Evolutionary conservation across 345 rosid species (phyloP).

Genomic region (Aquilaria malaccensis): DNA sequence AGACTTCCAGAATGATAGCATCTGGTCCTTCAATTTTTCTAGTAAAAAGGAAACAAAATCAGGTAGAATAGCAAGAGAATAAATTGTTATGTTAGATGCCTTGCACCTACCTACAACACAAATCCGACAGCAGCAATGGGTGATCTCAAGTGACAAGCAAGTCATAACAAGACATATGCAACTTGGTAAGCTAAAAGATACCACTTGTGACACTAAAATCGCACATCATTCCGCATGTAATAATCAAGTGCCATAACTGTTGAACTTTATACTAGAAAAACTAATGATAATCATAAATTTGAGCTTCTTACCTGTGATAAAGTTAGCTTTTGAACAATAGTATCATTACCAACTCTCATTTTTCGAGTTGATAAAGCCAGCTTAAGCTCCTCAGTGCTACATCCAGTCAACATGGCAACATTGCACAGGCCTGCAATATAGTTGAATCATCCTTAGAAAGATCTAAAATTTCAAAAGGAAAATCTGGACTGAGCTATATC

Average conservation of each 20-base stretch:
- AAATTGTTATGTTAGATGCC: too few relatives aligned
- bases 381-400: conserved; percentile 53
- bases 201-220: too few relatives aligned
- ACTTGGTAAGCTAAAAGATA: not conserved
- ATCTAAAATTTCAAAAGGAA: not conserved
- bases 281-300: not conserved
- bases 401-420: conserved; percentile 85
- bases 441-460: conserved; percentile 4
- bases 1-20: too few relatives aligned
- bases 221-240: too few relatives aligned
- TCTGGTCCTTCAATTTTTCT: not conserved
- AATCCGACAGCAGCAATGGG: too few relatives aligned
- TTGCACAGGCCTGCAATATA: conserved; percentile 53
- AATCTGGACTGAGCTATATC: not conserved
- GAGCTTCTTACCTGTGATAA: conserved; percentile 62
- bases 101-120: too few relatives aligned
- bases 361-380: conserved; percentile 81
- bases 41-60: not conserved
- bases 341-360: conserved; percentile 94
- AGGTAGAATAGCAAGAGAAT: too few relatives aligned
- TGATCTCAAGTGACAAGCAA: too few relatives aligned
- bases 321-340: conserved; percentile 78
- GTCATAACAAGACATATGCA: not conserved
- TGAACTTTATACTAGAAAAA: not conserved
- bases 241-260: too few relatives aligned